phyloP scores from a whole-genome alignment of 257 asterid genomes.

The Gardenia jasminoides region DNA sequence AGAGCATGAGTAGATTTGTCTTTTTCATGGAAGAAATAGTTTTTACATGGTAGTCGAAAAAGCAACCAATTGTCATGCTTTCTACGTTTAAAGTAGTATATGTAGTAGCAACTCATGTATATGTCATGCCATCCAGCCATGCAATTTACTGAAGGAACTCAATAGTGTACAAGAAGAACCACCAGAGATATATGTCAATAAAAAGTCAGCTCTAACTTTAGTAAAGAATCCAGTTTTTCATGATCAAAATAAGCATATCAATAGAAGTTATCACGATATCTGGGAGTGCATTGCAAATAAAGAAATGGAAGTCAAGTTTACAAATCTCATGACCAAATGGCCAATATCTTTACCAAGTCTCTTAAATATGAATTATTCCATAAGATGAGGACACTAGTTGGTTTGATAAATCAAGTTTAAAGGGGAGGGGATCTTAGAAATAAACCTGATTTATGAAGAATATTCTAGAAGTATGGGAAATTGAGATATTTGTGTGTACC shows the following conservation, averaged over 20 bases:
- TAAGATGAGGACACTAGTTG: not conserved
- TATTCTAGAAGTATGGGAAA: no score
- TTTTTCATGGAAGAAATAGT: not conserved
- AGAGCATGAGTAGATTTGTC: not conserved
- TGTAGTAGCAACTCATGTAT: not conserved
- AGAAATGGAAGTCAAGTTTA: not conserved
- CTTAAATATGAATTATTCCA: not conserved
- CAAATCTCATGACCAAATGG: not conserved
- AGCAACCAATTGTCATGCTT: conserved; percentile 1
- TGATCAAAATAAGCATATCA: conserved; percentile 3
- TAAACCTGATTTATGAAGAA: no score
- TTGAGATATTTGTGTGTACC: no score
- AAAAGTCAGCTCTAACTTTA: not conserved
- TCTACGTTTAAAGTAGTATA: conserved; percentile 6
- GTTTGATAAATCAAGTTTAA: not conserved
- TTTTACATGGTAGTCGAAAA: not conserved
- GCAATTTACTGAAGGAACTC: not conserved
- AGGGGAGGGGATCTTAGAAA: no score
- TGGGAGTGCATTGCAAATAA: not conserved
- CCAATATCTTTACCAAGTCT: conserved; percentile 6
- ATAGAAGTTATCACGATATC: not conserved
- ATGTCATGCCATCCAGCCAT: not conserved
- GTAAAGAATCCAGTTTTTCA: not conserved
- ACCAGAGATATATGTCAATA: not conserved
- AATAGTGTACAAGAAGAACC: not conserved